Base-by-base conservation (phyloP, 2,329 filamentous ascomycete genomes). In the Aspergillus amoenus region DNA sequence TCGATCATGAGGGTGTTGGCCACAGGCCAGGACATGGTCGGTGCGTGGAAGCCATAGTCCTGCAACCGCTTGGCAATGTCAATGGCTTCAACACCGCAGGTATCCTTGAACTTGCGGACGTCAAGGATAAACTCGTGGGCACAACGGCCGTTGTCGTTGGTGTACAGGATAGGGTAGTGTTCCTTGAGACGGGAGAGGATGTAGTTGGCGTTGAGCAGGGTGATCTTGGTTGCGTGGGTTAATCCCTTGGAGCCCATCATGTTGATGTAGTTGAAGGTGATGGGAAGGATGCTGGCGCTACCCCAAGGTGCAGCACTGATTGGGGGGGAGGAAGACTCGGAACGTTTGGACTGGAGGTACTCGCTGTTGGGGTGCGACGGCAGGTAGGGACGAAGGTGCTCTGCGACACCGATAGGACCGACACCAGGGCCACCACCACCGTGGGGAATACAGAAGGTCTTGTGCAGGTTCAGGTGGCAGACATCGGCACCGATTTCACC, bases 71-170 rank as follows among this genome's bases (percentile, higher is more conserved):
- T 97, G 69, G 93, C 93, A 63, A 97, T 89, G 70, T 97, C 93
- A 66, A 96, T 94, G 30, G 89, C 93, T 77, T 97, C 93, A 66
- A 97, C 80, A 24, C 91, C 91, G 6, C 89, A 86, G 1, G 86
- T 85, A 53, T 93, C 88, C 71, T 91, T 90, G 82, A 97, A 96
- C 22, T 86, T 84, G 21, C 93, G 89, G 5, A 88, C 84, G 67
- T 97, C 93, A 34, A 97, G 85, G 74, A 97, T 97, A 78, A 97
- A 97, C 77, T 97, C 93, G 81, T 97, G 93, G 0, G 93, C 93
- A 73, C 93, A 97, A 55, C 93, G 90, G 21, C 88, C 89, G 61
- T 92, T 84, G 54, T 84, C 82, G 74, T 97, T 97, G 65, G 91
- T 96, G 80, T 97, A 97, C n/a, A 97, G 81, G 64, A 97, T 93